These are phyloP conservation scores for Isoetes taiwanensis DNA, from an alignment of 75 land plant species.

Conservation along the genomic window DNA sequence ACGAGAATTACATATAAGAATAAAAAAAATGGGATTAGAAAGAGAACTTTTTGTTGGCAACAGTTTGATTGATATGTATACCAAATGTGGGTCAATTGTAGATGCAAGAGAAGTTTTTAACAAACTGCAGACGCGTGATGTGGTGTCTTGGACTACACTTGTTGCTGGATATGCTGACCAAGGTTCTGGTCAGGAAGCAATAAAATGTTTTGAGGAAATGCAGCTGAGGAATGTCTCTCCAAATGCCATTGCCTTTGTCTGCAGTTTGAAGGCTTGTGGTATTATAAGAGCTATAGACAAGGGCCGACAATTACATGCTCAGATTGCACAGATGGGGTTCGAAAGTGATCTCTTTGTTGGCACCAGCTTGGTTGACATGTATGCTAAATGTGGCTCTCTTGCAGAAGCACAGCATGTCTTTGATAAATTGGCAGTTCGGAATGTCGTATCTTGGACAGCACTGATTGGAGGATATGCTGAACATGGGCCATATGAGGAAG, in stretches of 20 bases:
- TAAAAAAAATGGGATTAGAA: not conserved
- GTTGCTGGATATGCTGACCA: conserved; percentile 20
- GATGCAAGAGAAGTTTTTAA: conserved; percentile 8
- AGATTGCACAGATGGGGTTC: conserved; percentile 17
- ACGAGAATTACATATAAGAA: not conserved
- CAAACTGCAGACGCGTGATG: not conserved
- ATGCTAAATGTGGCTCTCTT: conserved; percentile 13
- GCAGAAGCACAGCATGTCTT: not conserved
- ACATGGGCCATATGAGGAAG: not conserved
- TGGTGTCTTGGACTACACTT: conserved; percentile 22
- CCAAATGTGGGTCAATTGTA: not conserved
- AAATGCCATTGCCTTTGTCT: conserved; percentile 10
- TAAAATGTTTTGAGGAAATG: conserved; percentile 9
- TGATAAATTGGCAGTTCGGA: not conserved
- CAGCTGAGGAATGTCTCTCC: conserved; percentile 12
- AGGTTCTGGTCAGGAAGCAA: conserved; percentile 7
- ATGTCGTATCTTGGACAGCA: conserved; percentile 1
- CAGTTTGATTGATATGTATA: not conserved
- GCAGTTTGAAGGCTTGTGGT: conserved; percentile 7
- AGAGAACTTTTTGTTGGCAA: not conserved
- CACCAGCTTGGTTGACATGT: conserved; percentile 38
- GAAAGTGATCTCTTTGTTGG: conserved; percentile 19
- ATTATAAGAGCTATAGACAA: conserved; percentile 9
- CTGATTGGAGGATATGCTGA: conserved; percentile 10
- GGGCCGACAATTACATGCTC: conserved; percentile 32